A percentile compares a stretch with the other conserved stretches of the same genome.
phyloP scores from a whole-genome alignment of 78 protist genomes.

The Dictyostelium firmibasis region DNA sequence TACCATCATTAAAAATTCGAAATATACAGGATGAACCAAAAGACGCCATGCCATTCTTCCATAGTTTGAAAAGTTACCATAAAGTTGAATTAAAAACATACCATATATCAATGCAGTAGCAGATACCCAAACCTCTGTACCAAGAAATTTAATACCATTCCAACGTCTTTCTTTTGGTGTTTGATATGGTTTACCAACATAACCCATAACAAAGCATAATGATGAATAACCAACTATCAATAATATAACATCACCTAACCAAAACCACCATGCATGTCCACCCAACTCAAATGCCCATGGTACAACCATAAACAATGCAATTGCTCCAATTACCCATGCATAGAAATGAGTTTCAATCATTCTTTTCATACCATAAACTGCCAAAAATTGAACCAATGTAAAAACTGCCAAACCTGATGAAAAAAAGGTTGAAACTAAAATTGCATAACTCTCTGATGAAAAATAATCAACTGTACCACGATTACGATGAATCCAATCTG shows the following conservation, averaged over 20 bases:
- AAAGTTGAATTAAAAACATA: conserved; percentile 73
- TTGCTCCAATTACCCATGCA: conserved; percentile 25
- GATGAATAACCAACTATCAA: conserved; percentile 40
- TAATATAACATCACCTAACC: conserved; percentile 60
- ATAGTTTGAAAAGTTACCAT: conserved; percentile 20
- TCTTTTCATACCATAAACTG: conserved; percentile 63
- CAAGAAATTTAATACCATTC: conserved; percentile 46
- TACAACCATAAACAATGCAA: conserved; percentile 38
- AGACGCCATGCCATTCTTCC: conserved; percentile 68
- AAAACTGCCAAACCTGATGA: conserved; percentile 36
- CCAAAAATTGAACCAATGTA: conserved; percentile 49
- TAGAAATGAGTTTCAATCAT: conserved; percentile 66
- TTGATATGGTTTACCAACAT: conserved; percentile 58
- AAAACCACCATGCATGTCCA: conserved; percentile 36
- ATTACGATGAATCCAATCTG: not conserved
- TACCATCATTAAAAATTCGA: conserved; percentile 64
- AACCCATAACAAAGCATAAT: conserved; percentile 72
- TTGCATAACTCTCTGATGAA: not conserved
- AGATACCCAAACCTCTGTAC: conserved; percentile 37
- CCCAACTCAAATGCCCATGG: conserved; percentile 62
- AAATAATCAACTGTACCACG: conserved; percentile 53
- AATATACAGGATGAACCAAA: conserved; percentile 65
- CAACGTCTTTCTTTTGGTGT: conserved; percentile 19
- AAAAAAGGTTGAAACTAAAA: conserved; percentile 34
- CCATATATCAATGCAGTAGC: conserved; percentile 63